Conservation (phyloP, 768 basidiomycete species). For the Lactarius deliciosus region DNA sequence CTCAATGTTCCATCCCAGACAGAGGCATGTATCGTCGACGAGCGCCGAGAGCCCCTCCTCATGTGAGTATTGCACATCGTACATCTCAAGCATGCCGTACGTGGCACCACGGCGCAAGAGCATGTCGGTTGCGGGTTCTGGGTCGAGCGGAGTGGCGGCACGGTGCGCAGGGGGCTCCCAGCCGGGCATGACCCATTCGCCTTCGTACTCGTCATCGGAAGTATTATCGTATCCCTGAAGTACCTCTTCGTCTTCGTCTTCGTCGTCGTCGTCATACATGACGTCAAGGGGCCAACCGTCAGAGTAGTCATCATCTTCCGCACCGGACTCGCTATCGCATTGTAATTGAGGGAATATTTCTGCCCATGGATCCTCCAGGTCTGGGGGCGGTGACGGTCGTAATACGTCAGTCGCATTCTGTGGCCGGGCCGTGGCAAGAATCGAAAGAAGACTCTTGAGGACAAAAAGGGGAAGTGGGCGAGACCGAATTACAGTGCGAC, state of each 20-base stretch:
- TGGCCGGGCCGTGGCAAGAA: conserved; percentile 47
- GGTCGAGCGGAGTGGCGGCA: conserved; percentile 39
- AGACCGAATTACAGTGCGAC: conserved; percentile 54
- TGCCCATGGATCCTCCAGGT: conserved; percentile 63
- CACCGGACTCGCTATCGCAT: conserved; percentile 35
- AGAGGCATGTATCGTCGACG: conserved; percentile 46
- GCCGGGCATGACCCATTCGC: conserved; percentile 45
- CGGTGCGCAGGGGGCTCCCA: conserved; percentile 60
- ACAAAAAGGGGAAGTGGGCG: conserved; percentile 70
- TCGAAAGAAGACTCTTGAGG: conserved; percentile 56
- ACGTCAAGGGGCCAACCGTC: conserved; percentile 35
- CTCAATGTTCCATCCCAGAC: conserved; percentile 68
- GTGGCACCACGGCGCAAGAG: conserved; percentile 62
- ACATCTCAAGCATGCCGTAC: conserved; percentile 54
- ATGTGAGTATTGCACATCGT: conserved; percentile 56
- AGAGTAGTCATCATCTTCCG: conserved; percentile 36
- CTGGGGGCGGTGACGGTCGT: conserved; percentile 37
- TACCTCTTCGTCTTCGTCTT: conserved; percentile 31
- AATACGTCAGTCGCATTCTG: conserved; percentile 29
- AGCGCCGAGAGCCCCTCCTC: conserved; percentile 51
- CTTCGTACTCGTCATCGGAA: conserved; percentile 42
- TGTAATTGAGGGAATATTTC: conserved; percentile 56
- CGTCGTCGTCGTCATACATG: conserved; percentile 33
- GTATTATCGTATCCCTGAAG: conserved; percentile 37
- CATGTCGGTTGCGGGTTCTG: conserved; percentile 38